A percentile compares a stretch with the other conserved stretches of the same genome.
phyloP scores from a whole-genome alignment of 31 red algal genomes.

The Bonnemaisonia californica region DNA sequence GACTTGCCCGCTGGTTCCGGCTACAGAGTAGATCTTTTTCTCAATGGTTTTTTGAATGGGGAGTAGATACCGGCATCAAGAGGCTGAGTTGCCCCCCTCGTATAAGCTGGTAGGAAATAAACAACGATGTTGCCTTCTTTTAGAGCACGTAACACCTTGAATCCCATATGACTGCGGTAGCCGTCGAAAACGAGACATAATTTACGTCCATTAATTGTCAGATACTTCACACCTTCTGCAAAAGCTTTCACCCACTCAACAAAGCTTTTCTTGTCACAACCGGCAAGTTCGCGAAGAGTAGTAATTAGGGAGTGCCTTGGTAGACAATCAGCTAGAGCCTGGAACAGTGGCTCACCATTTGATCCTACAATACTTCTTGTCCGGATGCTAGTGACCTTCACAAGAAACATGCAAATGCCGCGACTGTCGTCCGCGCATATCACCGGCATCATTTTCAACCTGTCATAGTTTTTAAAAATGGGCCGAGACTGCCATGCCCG shows the following conservation, averaged over 20 bases:
- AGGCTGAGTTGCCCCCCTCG: background rate
- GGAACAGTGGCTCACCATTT: slow-evolving; percentile 1
- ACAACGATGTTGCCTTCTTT: slow-evolving; percentile 18
- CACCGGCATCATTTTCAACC: slow-evolving; percentile 6
- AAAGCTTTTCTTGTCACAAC: background rate
- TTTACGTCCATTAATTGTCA: slow-evolving; percentile 1
- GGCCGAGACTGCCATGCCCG: background rate
- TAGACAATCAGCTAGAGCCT: slow-evolving; percentile 3
- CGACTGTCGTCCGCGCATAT: background rate
- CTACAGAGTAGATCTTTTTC: background rate
- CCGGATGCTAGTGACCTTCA: background rate
- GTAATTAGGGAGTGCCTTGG: slow-evolving; percentile 3
- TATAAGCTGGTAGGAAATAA: slow-evolving; percentile 9
- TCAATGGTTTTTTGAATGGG: slow-evolving; percentile 12
- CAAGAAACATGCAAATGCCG: slow-evolving; percentile 19
- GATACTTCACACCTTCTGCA: slow-evolving; percentile 4
- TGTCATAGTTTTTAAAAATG: slow-evolving; percentile 7
- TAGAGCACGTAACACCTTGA: background rate
- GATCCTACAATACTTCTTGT: background rate
- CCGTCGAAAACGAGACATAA: slow-evolving; percentile 2
- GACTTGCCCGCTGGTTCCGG: background rate
- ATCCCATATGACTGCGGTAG: slow-evolving; percentile 13
- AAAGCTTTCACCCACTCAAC: slow-evolving; percentile 5
- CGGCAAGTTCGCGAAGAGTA: background rate
- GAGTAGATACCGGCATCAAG: slow-evolving; percentile 13